Base-by-base conservation (phyloP, 495 filamentous ascomycete species). In the Talaromyces wortmannii region DNA sequence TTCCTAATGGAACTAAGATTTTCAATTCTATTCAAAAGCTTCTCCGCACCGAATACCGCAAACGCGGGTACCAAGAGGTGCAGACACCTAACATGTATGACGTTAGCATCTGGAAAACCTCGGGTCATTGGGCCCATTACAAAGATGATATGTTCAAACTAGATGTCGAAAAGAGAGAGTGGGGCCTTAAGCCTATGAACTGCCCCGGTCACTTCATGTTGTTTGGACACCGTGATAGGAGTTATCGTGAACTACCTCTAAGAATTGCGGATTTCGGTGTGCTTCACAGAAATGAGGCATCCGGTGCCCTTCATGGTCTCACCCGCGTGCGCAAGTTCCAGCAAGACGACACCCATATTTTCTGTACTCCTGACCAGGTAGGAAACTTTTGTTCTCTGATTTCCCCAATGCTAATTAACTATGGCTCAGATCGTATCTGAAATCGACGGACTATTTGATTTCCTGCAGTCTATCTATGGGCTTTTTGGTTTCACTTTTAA, bases 41-140 rank as follows among this genome's bases (percentile, higher is more conserved):
- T 66, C 77, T 97, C 57, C 82, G 86, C 31, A 78, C 85, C 8
- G 83, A 97, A 67, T 98, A 98, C 74, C 91, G 90, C 80, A 89
- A 89, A 67, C 88, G 94, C 42, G 90, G 85, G 12, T 98, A 97
- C 71, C 85, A 95, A 59, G 94, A 98, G 68, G 94, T 97, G 48
- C 88, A 91, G 63, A 88, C 91, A 5, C 95, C 94, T 8, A 97
- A 97, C 69, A 96, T 97, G 86, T 98, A 88, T 70, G 92, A 96
- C 58, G 78, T 86, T 12, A 77, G 86, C 5, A 75, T 98, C 29
- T 97, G 94, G 95, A 91, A 97, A 73, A 86, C 81, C 6, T 95
- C 90, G 13, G 94, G 95, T 46, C 94, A 98, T 69, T 95, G 91
- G 90, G 83, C 86, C 46, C 89, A 97, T 65, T 98, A 98, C 79